Base-by-base conservation (phyloP, 2,329 filamentous ascomycete genomes). In the Xylariales sp. region DNA sequence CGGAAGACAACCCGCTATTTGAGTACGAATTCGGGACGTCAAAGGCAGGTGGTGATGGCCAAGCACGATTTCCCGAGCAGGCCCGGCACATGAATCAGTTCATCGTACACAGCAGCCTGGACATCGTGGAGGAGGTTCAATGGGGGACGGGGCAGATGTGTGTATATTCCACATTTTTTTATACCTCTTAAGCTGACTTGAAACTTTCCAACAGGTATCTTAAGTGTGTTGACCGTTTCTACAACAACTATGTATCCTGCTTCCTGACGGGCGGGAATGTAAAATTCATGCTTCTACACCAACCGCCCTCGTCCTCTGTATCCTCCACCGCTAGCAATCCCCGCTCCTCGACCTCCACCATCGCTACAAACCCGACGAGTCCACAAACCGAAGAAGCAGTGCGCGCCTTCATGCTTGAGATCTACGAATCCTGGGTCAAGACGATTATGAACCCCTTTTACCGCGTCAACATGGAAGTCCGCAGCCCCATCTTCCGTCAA, bases 371-470 rank as follows among this genome's bases (percentile, higher is more conserved):
- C 79, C 95, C 95, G 0, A 95, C 91, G 2, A 92, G 91, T 67
- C 91, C 93, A 5, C 93, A 95, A 78, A 97, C 95, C 5, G 96
- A 99, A 82, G 96, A 99, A 82, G 95, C 96, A 4, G 92, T 98
- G 74, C 90, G 93, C 78, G 93, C 93, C 81, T 99, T 98, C 83
- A 97, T 99, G 83, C 86, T 87, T 16, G 96, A 99, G 78, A 92
- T 97, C 12, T 98, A 97, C 82, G 96, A 99, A 82, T 93, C 90
- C 73, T 99, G 95, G 91, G 89, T 97, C 72, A 99, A 99, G 86
- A 93, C 94, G 12, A 90, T 94, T 65, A 98, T 99, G 96, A 98
- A 90, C 78, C 96, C 96, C 0, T 99, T 99, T 80, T 98, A 97
- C 83, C 86, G 87, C 62, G 89, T 91, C 63, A 95, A 97, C 72